Evolutionary conservation across 805 yeast species (phyloP).

Genomic region (Candida takata): DNA sequence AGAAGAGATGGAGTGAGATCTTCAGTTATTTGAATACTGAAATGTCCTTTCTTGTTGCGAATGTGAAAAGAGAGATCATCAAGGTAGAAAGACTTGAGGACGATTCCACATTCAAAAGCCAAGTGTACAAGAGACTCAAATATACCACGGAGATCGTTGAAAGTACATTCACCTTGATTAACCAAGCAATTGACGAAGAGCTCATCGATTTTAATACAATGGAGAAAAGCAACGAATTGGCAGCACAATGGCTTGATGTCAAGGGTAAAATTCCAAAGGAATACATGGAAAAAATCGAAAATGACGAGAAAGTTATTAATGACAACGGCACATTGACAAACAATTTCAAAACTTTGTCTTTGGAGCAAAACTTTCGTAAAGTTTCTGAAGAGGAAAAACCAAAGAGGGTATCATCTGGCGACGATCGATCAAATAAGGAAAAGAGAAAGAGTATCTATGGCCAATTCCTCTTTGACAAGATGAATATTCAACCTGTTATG

Average conservation of each 20-base stretch:
- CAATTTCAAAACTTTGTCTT: constrained; percentile 18
- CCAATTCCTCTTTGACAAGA: constrained; percentile 31
- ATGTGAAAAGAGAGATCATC: constrained; percentile 21
- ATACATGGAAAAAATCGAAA: constrained; percentile 16
- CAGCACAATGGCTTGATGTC: constrained; percentile 27
- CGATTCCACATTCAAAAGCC: constrained; percentile 17
- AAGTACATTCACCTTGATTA: constrained; percentile 32
- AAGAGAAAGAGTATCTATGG: constrained; percentile 28
- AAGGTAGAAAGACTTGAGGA: constrained; percentile 21
- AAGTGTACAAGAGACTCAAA: constrained; percentile 26
- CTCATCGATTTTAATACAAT: constrained; percentile 32
- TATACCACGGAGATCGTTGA: constrained; percentile 33
- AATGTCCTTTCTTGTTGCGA: constrained; percentile 24
- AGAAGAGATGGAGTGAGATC: constrained; percentile 48
- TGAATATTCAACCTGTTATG: constrained; percentile 34
- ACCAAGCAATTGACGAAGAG: constrained; percentile 35
- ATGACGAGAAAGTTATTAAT: constrained; percentile 2
- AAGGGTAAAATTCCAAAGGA: constrained; percentile 18
- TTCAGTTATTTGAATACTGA: constrained; percentile 42
- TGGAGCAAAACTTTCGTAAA: constrained; percentile 11
- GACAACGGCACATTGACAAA: constrained; percentile 5
- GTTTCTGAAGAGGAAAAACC: constrained; percentile 6
- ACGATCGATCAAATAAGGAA: constrained; percentile 14
- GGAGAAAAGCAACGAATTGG: constrained; percentile 29
- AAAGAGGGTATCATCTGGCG: constrained; percentile 1